Percentiles rank a stretch among this genome's conserved stretches.
phyloP scores from a whole-genome alignment of 768 basidiomycete genomes.

The Baorangia bicolor region DNA sequence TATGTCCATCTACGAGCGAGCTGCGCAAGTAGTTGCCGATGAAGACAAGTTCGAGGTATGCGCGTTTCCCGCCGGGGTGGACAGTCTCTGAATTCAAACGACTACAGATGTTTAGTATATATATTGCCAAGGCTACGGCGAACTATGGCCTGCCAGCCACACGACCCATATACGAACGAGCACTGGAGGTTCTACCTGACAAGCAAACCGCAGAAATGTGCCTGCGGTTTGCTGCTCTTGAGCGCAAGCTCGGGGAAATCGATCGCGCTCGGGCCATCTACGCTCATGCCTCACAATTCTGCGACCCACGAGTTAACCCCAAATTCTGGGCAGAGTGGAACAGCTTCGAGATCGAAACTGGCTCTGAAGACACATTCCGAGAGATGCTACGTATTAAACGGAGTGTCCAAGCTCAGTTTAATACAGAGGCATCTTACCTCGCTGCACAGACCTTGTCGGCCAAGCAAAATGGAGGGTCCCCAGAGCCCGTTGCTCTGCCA shows the following conservation, averaged over 20 bases:
- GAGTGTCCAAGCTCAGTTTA: constrained; percentile 98
- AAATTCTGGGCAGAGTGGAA: constrained; percentile 99
- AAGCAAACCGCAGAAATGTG: constrained; percentile 97
- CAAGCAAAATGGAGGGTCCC: constrained; percentile 50
- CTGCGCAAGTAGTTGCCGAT: constrained; percentile 79
- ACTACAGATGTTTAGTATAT: constrained; percentile 88
- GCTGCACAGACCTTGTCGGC: constrained; percentile 86
- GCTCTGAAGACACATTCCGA: constrained; percentile 97
- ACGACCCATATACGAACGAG: constrained; percentile 93
- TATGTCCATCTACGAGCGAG: constrained; percentile 95
- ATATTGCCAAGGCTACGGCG: constrained; percentile 94
- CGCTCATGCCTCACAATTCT: constrained; percentile 98
- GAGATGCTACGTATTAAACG: constrained; percentile 96
- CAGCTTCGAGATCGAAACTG: constrained; percentile 95
- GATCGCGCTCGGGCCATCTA: constrained; percentile 96
- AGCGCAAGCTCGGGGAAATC: constrained; percentile 98
- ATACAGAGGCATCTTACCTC: constrained; percentile 92
- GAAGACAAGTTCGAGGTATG: constrained; percentile 93
- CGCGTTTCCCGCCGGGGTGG: background rate
- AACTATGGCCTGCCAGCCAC: constrained; percentile 97
- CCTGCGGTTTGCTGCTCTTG: constrained; percentile 90
- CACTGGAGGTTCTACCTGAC: constrained; percentile 91
- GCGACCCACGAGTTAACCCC: constrained; percentile 88
- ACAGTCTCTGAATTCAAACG: constrained; percentile 3
- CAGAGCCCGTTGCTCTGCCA: constrained; percentile 41